A percentile compares a stretch with the other conserved stretches of the same genome.
phyloP scores from a whole-genome alignment of 176 grass and related monocot genomes.

The Raddia distichophylla region DNA sequence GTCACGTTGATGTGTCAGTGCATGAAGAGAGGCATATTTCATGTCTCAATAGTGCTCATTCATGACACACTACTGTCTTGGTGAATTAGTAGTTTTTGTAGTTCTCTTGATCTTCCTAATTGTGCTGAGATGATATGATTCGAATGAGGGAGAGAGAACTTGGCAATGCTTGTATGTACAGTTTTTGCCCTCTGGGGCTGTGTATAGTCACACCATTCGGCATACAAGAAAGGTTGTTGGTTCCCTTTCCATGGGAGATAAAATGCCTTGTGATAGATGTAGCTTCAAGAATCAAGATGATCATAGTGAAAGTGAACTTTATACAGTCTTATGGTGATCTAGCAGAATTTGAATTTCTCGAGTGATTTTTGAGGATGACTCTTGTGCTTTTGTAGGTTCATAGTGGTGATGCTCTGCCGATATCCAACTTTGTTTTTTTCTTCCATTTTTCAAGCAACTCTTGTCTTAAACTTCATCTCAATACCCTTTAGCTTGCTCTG shows the following conservation, averaged over 20 bases:
- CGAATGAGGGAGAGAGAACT: slow-evolving; percentile 29
- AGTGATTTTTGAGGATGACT: slow-evolving; percentile 6
- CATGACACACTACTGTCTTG: slow-evolving; percentile 21
- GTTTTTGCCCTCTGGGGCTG: slow-evolving; percentile 36
- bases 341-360: slow-evolving; percentile 15
- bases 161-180: slow-evolving; percentile 57
- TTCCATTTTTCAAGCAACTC: slow-evolving; percentile 15
- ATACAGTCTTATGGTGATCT: slow-evolving; percentile 12
- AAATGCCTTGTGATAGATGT: slow-evolving; percentile 39
- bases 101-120: slow-evolving; percentile 41
- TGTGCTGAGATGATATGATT: slow-evolving; percentile 35
- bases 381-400: slow-evolving; percentile 31
- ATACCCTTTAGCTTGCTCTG: not conserved
- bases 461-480: slow-evolving; percentile 5
- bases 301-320: slow-evolving; percentile 40
- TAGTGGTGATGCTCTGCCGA: slow-evolving; percentile 25
- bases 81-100: slow-evolving; percentile 25
- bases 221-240: slow-evolving; percentile 33
- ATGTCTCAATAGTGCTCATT: slow-evolving; percentile 28
- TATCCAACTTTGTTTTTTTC: slow-evolving; percentile 5
- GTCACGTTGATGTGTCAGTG: not conserved
- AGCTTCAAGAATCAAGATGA: slow-evolving; percentile 45
- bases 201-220: slow-evolving; percentile 39
- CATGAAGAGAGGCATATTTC: slow-evolving; percentile 48
- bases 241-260: slow-evolving; percentile 21